phyloP scores from a whole-genome alignment of 2,329 filamentous ascomycete genomes.

The Aspergillaceae sp. region DNA sequence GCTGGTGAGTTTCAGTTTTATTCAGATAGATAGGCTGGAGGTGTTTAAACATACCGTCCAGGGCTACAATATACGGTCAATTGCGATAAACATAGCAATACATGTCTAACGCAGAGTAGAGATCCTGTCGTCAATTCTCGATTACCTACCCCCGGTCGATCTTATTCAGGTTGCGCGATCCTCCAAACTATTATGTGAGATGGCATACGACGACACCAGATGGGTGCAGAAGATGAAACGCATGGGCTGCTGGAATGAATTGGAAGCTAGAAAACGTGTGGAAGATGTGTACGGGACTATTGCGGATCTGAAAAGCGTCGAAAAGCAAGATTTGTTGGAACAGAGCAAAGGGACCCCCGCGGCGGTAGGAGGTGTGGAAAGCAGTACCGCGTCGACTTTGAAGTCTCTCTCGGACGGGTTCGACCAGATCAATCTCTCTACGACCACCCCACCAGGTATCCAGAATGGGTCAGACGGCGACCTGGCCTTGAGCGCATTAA shows the following conservation, averaged over 20 bases:
- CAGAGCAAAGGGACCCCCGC: constrained; percentile 7
- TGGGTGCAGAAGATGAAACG: constrained; percentile 80
- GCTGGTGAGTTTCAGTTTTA: constrained; percentile 53
- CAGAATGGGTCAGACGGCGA: constrained; percentile 47
- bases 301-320: constrained; percentile 17
- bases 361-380: constrained; percentile 9
- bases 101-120: constrained; percentile 47
- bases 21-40: not conserved
- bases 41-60: not conserved
- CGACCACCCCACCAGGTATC: constrained; percentile 23
- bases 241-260: constrained; percentile 89
- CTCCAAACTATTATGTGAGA: constrained; percentile 82
- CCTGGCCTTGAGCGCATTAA: constrained; percentile 60
- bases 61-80: too few species aligned
- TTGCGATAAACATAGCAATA: too few species aligned
- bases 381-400: constrained; percentile 13
- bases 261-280: constrained; percentile 69
- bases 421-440: constrained; percentile 59
- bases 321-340: constrained; percentile 18
- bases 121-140: constrained; percentile 77
- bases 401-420: constrained; percentile 59
- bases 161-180: constrained; percentile 76
- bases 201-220: constrained; percentile 96
- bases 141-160: constrained; percentile 78
- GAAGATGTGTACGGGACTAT: constrained; percentile 53